These are phyloP conservation scores for Lasiosphaeria hispida DNA, from an alignment of 495 filamentous ascomycete species.

Conservation along the genomic window DNA sequence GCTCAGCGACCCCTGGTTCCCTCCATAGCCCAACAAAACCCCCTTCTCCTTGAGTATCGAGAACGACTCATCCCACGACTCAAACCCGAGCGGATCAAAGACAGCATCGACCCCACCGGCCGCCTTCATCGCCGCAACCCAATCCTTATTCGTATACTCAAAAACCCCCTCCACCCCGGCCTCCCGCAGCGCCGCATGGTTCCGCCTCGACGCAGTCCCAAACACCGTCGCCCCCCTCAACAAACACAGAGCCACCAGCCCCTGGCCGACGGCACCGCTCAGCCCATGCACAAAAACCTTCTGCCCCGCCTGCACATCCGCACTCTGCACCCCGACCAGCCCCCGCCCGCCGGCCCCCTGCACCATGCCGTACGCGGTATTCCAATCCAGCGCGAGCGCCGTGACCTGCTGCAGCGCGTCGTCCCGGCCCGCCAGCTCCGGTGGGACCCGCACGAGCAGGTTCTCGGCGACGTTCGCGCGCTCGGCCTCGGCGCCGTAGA, in stretches of 20 bases:
- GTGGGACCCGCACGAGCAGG: slow-evolving; percentile 37
- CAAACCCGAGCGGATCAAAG: slow-evolving; percentile 46
- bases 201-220: slow-evolving; percentile 40
- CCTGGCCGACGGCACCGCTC: slow-evolving; percentile 43
- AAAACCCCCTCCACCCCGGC: slow-evolving; percentile 33
- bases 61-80: slow-evolving; percentile 46
- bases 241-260: slow-evolving; percentile 30
- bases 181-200: slow-evolving; percentile 33
- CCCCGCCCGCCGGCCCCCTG: slow-evolving; percentile 6
- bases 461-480: slow-evolving; percentile 41
- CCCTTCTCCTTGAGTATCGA: slow-evolving; percentile 28
- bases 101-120: slow-evolving; percentile 41
- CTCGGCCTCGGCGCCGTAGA: slow-evolving; percentile 41
- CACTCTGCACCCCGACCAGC: not conserved
- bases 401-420: slow-evolving; percentile 27
- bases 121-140: slow-evolving; percentile 40
- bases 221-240: slow-evolving; percentile 40
- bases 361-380: slow-evolving; percentile 44
- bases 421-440: slow-evolving; percentile 26
- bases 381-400: slow-evolving; percentile 39
- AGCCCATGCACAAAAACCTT: slow-evolving; percentile 46
- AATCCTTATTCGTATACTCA: slow-evolving; percentile 43
- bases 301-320: slow-evolving; percentile 36
- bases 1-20: slow-evolving; percentile 23
- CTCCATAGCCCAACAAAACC: slow-evolving; percentile 29